These are phyloP conservation scores for Pyrenophora teres DNA, from an alignment of 2,329 filamentous ascomycete genomes.

Conservation along the genomic window DNA sequence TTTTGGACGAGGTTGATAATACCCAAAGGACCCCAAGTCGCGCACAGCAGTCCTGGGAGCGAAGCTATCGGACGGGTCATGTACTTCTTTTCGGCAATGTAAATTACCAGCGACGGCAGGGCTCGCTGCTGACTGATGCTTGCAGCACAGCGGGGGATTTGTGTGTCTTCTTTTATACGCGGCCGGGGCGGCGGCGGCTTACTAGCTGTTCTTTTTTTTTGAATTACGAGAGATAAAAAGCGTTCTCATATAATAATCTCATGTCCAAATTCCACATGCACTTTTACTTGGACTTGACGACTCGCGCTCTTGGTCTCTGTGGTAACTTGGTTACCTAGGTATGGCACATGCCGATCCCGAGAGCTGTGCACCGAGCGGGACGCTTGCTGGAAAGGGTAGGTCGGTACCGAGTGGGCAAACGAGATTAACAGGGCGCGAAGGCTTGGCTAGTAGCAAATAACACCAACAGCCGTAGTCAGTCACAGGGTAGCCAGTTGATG, in stretches of 20 bases:
- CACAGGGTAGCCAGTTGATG: constrained; percentile 1
- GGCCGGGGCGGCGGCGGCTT: constrained; percentile 32
- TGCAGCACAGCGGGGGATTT: constrained; percentile 36
- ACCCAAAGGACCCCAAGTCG: constrained; percentile 37
- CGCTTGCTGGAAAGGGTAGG: constrained; percentile 15
- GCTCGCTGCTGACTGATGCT: constrained; percentile 32
- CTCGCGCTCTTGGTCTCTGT: background rate
- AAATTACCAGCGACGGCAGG: constrained; percentile 44
- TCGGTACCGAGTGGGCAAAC: constrained; percentile 16
- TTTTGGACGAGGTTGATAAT: constrained; percentile 44
- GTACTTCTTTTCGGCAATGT: constrained; percentile 48
- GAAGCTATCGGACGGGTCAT: constrained; percentile 38
- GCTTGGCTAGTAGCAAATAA: constrained; percentile 5
- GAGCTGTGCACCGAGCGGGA: background rate
- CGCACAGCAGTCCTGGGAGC: constrained; percentile 36
- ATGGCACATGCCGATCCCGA: background rate
- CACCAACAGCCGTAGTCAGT: background rate
- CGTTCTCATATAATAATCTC: constrained; percentile 12
- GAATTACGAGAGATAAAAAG: constrained; percentile 20
- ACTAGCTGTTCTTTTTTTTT: constrained; percentile 17
- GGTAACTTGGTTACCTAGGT: background rate
- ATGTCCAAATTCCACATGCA: background rate
- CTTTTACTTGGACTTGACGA: background rate
- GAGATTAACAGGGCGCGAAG: constrained; percentile 34
- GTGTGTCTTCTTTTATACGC: constrained; percentile 29